Conservation (phyloP, 2,329 filamentous ascomycete species). For the Macrophomina tecta region DNA sequence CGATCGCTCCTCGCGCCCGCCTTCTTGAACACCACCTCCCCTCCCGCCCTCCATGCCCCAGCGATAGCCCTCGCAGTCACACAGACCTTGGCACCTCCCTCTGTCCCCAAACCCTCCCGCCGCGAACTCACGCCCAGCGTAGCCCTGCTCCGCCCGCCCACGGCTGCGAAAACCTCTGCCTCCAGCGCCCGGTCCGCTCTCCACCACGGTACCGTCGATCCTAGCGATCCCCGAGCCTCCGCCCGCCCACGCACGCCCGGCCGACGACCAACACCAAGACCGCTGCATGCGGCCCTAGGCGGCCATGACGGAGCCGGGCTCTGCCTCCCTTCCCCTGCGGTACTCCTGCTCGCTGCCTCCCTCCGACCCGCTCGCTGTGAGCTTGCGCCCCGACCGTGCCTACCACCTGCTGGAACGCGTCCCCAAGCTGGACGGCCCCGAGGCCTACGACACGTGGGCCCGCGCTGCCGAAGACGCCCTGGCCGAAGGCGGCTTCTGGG, state of each 20-base stretch:
- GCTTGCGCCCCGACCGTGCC: constrained; percentile 15
- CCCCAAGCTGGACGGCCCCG: constrained; percentile 23
- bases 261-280: background rate
- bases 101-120: background rate
- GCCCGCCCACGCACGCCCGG: background rate
- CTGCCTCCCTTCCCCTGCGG: constrained; percentile 12
- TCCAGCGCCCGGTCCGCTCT: constrained; percentile 7
- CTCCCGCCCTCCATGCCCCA: background rate
- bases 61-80: constrained; percentile 13
- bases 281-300: constrained; percentile 8
- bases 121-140: too few species aligned
- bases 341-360: background rate
- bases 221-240: constrained; percentile 7
- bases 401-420: constrained; percentile 18
- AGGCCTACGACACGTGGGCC: constrained; percentile 21
- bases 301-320: constrained; percentile 8
- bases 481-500: constrained; percentile 12
- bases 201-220: constrained; percentile 15
- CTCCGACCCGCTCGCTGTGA: constrained; percentile 4
- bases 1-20: background rate
- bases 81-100: constrained; percentile 9
- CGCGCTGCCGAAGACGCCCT: background rate
- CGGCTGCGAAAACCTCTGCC: too few species aligned
- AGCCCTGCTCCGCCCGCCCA: too few species aligned
- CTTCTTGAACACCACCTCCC: constrained; percentile 3